Evolutionary conservation across 2,329 filamentous ascomycete species (phyloP), one percentile per base, ranked within the genome.

Genomic region (Chlorencoelia australis): DNA sequence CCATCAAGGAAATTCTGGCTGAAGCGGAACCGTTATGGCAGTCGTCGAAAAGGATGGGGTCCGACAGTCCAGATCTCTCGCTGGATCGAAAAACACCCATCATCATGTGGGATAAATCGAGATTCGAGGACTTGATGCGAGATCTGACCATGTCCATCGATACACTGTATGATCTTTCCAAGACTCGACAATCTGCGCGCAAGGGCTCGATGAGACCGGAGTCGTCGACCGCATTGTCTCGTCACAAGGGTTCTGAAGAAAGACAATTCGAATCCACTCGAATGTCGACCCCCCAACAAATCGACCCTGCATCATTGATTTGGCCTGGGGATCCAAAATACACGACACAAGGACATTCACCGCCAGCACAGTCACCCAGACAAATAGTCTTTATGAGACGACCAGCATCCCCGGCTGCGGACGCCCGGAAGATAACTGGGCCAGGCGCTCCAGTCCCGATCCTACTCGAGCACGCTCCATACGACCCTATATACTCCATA

Each of bases 111-210:
- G 77, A 85, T 59, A 81, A 79, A 55, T 64, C 65, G n/a, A 72
- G 79, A 37, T 87, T 88, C 48, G 75, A 83, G 49, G 81, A 86
- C 49, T 64, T 88, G 10, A 71, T 87, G 25, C 71, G 72, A 44
- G 82, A 88, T 50, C 64, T 88, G 45, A 87, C 81, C 11, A 73
- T 75, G 5, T 85, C 80, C 2, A 85, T 88, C 55, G 83, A 88
- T 58, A 85, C 79, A 0, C 67, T 89, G 1, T 87, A 83, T 55
- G 81, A 87, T 51, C 65, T 88, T 10, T 86, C 82, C 0, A 65
- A 77, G 33, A 80, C 79, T 10, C 67, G 81, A 14, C 52, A 56
- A 29, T 24, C 68, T 74, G 17, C 53, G 18, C 39, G 47, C 15
- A 51, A 43, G 8, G 17, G 39, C 7, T 26, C 46, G 20, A 14